Conservation (phyloP, 495 filamentous ascomycete genomes). For the Hamigera avellanea region DNA sequence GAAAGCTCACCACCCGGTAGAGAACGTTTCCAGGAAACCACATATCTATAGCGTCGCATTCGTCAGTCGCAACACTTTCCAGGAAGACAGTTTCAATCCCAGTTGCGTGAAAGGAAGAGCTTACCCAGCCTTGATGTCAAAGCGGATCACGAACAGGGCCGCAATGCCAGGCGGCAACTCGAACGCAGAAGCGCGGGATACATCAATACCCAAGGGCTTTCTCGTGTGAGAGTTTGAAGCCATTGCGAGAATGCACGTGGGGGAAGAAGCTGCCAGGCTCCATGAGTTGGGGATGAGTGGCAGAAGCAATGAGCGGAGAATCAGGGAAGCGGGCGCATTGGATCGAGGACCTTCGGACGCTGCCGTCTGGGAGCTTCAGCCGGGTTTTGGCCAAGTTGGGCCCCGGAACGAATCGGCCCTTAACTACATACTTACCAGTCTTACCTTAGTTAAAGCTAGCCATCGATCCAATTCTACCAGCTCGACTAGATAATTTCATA, state of each 20-base stretch:
- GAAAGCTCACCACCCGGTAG: constrained; percentile 41
- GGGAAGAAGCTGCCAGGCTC: constrained; percentile 8
- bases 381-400: background rate
- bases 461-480: too few species aligned
- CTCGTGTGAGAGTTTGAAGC: constrained; percentile 17
- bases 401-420: background rate
- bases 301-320: constrained; percentile 1
- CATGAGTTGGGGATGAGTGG: constrained; percentile 7
- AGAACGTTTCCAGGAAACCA: constrained; percentile 75
- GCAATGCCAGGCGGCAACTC: constrained; percentile 55
- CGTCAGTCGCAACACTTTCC: too few species aligned
- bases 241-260: constrained; percentile 15
- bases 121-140: constrained; percentile 77
- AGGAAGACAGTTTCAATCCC: too few species aligned
- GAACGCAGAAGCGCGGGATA: constrained; percentile 20
- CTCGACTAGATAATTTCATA: too few species aligned
- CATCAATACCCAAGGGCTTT: constrained; percentile 22
- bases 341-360: background rate
- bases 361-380: too few species aligned
- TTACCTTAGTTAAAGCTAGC: too few species aligned
- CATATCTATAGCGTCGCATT: constrained; percentile 42
- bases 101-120: constrained; percentile 2
- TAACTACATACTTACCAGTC: too few species aligned
- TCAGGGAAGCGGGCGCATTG: background rate
- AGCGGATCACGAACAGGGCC: constrained; percentile 76